Conservation (phyloP, 2,329 filamentous ascomycete species). For the Trichoderma citrinoviride region DNA sequence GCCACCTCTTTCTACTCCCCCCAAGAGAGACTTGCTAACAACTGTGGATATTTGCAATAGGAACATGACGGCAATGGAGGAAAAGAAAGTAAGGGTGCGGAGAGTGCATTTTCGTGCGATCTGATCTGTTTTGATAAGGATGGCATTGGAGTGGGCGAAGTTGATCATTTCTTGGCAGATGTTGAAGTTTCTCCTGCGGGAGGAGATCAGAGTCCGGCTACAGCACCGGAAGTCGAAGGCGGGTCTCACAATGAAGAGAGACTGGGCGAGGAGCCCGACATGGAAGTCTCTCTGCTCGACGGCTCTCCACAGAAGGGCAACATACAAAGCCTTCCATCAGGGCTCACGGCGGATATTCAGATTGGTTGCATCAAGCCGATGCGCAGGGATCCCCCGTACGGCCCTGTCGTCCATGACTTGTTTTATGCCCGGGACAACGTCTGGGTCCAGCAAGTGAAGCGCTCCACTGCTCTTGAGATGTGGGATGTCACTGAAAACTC, state of each 20-base stretch:
- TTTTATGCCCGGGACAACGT: slow-evolving; percentile 26
- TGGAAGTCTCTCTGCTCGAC: neutral
- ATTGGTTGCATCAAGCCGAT: slow-evolving; percentile 5
- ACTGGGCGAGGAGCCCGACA: neutral
- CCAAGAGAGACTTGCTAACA: neutral
- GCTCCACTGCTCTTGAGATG: slow-evolving; percentile 30
- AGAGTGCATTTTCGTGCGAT: neutral
- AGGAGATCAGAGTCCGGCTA: neutral
- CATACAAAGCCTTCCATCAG: neutral
- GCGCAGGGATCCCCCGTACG: slow-evolving; percentile 22
- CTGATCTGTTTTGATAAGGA: neutral
- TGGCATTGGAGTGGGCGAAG: neutral
- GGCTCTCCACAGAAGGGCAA: neutral
- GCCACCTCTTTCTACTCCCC: neutral
- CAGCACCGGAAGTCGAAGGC: neutral
- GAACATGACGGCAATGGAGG: neutral
- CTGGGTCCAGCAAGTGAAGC: slow-evolving; percentile 26
- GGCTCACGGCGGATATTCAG: neutral
- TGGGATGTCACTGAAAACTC: slow-evolving; percentile 24
- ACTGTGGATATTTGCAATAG: neutral
- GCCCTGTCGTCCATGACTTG: slow-evolving; percentile 24
- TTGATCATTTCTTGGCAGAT: slow-evolving; percentile 3
- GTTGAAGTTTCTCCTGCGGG: neutral
- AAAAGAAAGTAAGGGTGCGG: neutral
- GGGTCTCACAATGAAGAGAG: neutral